Evolutionary conservation across 73 alveolate genomes (phyloP).

Genomic region (Paramecium sexaurelia): DNA sequence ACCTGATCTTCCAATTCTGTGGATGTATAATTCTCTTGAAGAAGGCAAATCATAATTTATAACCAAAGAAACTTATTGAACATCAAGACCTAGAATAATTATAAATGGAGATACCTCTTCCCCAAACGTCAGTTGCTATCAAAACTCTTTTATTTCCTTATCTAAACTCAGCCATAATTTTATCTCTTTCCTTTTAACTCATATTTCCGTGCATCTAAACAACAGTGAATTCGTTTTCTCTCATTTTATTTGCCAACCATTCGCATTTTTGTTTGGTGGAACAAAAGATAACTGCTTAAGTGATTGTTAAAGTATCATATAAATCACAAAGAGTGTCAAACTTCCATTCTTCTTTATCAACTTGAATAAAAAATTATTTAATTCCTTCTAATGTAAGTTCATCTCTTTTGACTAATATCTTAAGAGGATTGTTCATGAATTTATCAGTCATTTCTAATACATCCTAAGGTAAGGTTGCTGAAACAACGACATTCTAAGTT

Average conservation of each 20-base stretch:
- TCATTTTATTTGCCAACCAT: conserved; percentile 96
- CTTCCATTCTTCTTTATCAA: conserved; percentile 95
- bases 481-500: conserved; percentile 93
- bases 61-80: conserved; percentile 96
- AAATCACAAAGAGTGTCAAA: conserved; percentile 96
- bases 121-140: conserved; percentile 97
- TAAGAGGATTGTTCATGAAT: conserved; percentile 97
- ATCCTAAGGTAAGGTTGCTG: conserved; percentile 98
- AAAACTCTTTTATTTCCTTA: conserved; percentile 82
- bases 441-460: conserved; percentile 92
- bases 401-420: conserved; percentile 97
- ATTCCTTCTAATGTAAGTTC: conserved; percentile 98
- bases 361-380: conserved; percentile 92
- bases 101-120: conserved; percentile 78
- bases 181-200: conserved; percentile 97
- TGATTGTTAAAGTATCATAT: conserved; percentile 93
- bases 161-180: conserved; percentile 94
- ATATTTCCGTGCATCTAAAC: conserved; percentile 96
- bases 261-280: conserved; percentile 92
- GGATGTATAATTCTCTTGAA: conserved; percentile 97
- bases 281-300: conserved; percentile 97
- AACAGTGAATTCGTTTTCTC: conserved; percentile 95
- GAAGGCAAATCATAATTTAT: conserved; percentile 96
- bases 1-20: conserved; percentile 99
- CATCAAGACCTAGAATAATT: conserved; percentile 84